A percentile compares a stretch with the other conserved stretches of the same genome.
Conservation (phyloP, 2,329 filamentous ascomycete genomes). For the Coniella vitis region DNA sequence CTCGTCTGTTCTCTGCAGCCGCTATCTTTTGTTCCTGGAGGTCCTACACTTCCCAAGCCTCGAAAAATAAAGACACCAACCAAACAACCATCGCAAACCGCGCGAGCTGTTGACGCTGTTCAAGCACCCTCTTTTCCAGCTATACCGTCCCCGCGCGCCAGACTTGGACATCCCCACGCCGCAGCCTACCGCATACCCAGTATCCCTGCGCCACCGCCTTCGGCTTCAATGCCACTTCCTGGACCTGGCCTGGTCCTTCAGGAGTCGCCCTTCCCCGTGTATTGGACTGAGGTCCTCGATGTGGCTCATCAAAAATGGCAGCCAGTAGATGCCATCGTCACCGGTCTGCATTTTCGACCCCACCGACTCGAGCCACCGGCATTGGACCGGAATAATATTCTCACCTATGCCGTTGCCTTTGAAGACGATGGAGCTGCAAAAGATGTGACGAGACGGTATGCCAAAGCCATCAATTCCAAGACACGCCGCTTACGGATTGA, state of each 20-base stretch:
- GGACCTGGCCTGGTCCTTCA: constrained; percentile 35
- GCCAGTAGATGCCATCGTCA: constrained; percentile 77
- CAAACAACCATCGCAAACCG: constrained; percentile 17
- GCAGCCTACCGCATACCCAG: constrained; percentile 44
- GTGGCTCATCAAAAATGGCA: constrained; percentile 86
- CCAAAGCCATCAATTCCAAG: constrained; percentile 85
- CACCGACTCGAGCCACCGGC: constrained; percentile 75
- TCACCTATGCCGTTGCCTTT: constrained; percentile 82
- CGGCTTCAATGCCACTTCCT: constrained; percentile 23
- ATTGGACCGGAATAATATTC: constrained; percentile 65
- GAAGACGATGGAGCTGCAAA: constrained; percentile 69
- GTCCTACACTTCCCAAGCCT: constrained; percentile 40
- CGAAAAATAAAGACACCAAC: constrained; percentile 25
- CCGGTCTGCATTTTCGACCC: constrained; percentile 68
- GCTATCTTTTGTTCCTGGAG: constrained; percentile 58
- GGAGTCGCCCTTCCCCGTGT: constrained; percentile 75
- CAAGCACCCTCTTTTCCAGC: constrained; percentile 23
- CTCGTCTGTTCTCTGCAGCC: constrained; percentile 88
- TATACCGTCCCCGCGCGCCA: constrained; percentile 35
- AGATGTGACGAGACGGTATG: constrained; percentile 84
- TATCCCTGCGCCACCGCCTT: constrained; percentile 23
- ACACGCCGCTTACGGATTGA: constrained; percentile 80
- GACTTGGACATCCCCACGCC: constrained; percentile 49
- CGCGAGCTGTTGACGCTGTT: background rate
- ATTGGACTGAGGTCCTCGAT: constrained; percentile 92